Evolutionary conservation across 768 basidiomycete species (phyloP), one percentile per base, ranked within the genome.

Genomic region (Podaxis sp.): DNA sequence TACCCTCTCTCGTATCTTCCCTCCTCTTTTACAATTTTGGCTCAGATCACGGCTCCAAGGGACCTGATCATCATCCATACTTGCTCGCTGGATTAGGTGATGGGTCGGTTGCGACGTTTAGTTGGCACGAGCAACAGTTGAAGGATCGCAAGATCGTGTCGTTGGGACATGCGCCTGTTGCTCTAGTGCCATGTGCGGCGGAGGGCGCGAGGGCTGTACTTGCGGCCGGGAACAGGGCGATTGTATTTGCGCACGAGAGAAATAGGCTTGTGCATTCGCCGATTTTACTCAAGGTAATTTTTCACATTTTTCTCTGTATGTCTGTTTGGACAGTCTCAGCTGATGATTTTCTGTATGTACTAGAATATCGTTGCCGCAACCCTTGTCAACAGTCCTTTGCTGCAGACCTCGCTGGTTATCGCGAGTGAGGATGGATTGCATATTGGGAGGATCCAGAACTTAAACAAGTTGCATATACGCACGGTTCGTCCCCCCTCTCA

Each of bases 381-480:
- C 1, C 73, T 73, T 33, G 63, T 93, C 22, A 82, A 86, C 62
- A 80, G 82, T 3, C 63, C 68, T 44, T 70, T 69, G 6, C 87
- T 85, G 74, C 72, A 74, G 24, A 77, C 80, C 0, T 84, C 87
- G 0, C 72, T 93, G n/a, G 68, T 90, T 22, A 71, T 94, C 48
- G 84, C 84, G 9, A 82, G 84, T 2, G 70, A 80, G 0, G 77
- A 78, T 4, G 76, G 81, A 0, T 73, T 95, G 15, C 74, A 83
- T 53, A 84, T 96, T 51, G 94, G 93, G 7, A 76, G 76, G 4
- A 81, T 93, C 12, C 76, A 79, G 36, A 83, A 89, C 63, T 77
- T 93, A 11, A 85, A 91, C 65, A 92, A 91, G 72, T 80, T 95
- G 72, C 90, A 96, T 68, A 86, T 96, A 52, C 86, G 87, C 61